Conservation (phyloP, 2,329 filamentous ascomycete genomes). For the Bisporella sp. region DNA sequence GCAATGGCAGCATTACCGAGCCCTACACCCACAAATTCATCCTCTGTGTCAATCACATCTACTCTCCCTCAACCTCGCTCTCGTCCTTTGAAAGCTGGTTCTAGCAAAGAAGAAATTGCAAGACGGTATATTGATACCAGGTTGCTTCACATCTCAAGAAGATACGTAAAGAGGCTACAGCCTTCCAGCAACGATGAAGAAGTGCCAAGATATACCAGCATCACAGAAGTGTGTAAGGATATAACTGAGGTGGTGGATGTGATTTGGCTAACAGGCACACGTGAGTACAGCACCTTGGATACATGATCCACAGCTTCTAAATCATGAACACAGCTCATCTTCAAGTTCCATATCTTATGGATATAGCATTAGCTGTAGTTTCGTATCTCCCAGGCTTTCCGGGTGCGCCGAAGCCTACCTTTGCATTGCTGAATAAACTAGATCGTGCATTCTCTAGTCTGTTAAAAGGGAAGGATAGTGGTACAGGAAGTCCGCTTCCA, state of each 20-base stretch:
- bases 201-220: slow-evolving; percentile 54
- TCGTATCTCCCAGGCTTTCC: slow-evolving; percentile 68
- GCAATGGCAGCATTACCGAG: slow-evolving; percentile 32
- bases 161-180: slow-evolving; percentile 54
- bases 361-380: slow-evolving; percentile 65
- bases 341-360: slow-evolving; percentile 78
- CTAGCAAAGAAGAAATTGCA: slow-evolving; percentile 52
- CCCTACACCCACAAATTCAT: slow-evolving; percentile 45
- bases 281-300: slow-evolving; percentile 42
- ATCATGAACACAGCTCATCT: slow-evolving; percentile 32
- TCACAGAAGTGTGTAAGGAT: slow-evolving; percentile 54
- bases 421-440: slow-evolving; percentile 67
- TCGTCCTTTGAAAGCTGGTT: slow-evolving; percentile 46
- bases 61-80: slow-evolving; percentile 49
- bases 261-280: slow-evolving; percentile 81
- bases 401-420: slow-evolving; percentile 59
- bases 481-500: slow-evolving; percentile 57
- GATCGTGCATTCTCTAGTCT: slow-evolving; percentile 79
- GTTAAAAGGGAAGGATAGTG: slow-evolving; percentile 58
- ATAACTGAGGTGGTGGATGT: slow-evolving; percentile 70
- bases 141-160: slow-evolving; percentile 46
- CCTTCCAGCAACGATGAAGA: slow-evolving; percentile 36
- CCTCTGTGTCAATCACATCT: slow-evolving; percentile 28
- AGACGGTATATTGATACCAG: slow-evolving; percentile 49
- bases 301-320: neutral